These are phyloP conservation scores for Leccinellum luteum DNA, from an alignment of 768 basidiomycete genomes.

Conservation along the genomic window DNA sequence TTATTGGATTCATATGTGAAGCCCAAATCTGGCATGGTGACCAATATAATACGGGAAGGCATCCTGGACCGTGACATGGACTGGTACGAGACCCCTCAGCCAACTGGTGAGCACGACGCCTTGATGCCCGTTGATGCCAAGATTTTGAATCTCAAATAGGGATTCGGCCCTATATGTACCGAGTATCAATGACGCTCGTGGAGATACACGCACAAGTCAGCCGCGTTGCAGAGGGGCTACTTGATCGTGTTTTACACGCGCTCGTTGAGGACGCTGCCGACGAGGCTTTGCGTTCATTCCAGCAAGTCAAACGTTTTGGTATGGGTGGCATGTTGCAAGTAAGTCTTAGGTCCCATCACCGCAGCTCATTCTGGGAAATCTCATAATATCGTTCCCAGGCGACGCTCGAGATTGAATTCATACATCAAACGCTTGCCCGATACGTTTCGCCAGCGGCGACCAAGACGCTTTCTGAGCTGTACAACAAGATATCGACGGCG, in stretches of 20 bases:
- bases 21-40: constrained; percentile 71
- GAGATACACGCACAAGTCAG: constrained; percentile 90
- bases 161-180: constrained; percentile 93
- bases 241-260: constrained; percentile 77
- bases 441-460: constrained; percentile 83
- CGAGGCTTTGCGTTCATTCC: constrained; percentile 83
- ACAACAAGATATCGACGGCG: constrained; percentile 91
- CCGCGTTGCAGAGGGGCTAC: constrained; percentile 70
- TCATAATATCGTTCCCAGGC: constrained; percentile 54
- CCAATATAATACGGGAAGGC: constrained; percentile 68
- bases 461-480: constrained; percentile 84
- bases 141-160: constrained; percentile 45
- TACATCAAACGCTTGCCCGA: constrained; percentile 91
- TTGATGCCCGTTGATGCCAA: neutral
- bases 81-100: constrained; percentile 93
- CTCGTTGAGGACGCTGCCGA: constrained; percentile 81
- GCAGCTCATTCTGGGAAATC: neutral
- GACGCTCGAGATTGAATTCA: constrained; percentile 97
- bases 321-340: constrained; percentile 99
- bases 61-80: constrained; percentile 81
- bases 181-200: constrained; percentile 84
- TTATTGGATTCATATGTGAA: constrained; percentile 88
- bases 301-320: constrained; percentile 85
- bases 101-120: constrained; percentile 60
- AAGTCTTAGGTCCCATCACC: constrained; percentile 23